A percentile compares a stretch with the other conserved stretches of the same genome.
Evolutionary conservation across 352 stramenopile species (phyloP).

Genomic region (Globisporangium orthogonon): DNA sequence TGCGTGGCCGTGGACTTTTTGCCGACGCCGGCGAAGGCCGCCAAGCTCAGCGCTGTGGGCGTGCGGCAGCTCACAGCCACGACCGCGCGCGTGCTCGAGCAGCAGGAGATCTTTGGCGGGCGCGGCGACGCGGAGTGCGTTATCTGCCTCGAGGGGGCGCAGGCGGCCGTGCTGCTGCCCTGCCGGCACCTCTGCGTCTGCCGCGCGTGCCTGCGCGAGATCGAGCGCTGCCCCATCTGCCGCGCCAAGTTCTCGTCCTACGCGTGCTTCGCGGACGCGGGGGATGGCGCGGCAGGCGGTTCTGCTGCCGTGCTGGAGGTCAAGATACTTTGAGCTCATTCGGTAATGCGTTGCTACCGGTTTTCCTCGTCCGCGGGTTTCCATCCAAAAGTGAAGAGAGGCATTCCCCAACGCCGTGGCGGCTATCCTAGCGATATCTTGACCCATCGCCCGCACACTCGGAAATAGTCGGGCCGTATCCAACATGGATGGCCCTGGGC

Average conservation of each 20-base stretch:
- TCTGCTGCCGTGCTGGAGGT: background rate
- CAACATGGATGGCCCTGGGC: constrained; percentile 20
- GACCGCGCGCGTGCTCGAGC: constrained; percentile 21
- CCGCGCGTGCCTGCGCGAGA: constrained; percentile 52
- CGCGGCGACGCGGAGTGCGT: constrained; percentile 40
- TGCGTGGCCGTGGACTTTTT: constrained; percentile 55
- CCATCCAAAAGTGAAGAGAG: no score
- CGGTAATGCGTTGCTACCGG: no score
- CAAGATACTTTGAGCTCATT: no score
- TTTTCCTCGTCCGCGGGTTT: no score
- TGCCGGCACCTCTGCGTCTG: constrained; percentile 70
- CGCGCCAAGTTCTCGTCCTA: constrained; percentile 53
- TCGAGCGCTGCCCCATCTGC: constrained; percentile 70
- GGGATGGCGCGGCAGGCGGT: background rate
- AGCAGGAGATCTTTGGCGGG: constrained; percentile 52
- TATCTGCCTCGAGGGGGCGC: constrained; percentile 53
- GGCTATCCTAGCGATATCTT: no score
- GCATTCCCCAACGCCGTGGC: no score
- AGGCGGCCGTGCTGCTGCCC: constrained; percentile 39
- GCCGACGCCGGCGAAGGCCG: constrained; percentile 28
- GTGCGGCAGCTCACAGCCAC: constrained; percentile 50
- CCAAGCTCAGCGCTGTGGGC: constrained; percentile 24
- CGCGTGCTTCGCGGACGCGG: constrained; percentile 23
- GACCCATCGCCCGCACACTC: no score
- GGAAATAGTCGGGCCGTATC: no score